phyloP scores from a whole-genome alignment of 1,139 yeast species.

The Debaryomyces subglobosus region DNA sequence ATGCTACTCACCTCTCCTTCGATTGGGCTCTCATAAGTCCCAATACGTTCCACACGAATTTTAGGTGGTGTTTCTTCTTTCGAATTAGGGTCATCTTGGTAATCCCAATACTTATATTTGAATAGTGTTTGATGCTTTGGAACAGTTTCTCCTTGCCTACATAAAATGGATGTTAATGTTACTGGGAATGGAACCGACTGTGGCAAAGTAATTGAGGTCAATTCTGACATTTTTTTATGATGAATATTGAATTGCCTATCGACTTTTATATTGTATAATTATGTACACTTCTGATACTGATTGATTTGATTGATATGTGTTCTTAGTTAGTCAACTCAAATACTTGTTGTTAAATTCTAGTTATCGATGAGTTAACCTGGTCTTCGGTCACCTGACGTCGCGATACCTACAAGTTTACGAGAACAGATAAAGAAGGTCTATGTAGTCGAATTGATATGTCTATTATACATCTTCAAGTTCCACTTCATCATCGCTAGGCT shows the following conservation, averaged over 20 bases:
- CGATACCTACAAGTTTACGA: constrained; percentile 3
- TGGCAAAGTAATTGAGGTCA: constrained; percentile 49
- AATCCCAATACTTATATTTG: constrained; percentile 70
- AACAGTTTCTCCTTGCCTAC: constrained; percentile 48
- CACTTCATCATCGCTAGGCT: neutral
- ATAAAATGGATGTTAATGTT: constrained; percentile 56
- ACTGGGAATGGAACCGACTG: constrained; percentile 69
- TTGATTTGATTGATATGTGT: neutral
- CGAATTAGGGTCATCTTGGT: constrained; percentile 59
- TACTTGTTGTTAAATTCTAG: constrained; percentile 1
- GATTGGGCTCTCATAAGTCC: constrained; percentile 81
- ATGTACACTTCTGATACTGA: neutral
- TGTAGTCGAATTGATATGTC: neutral
- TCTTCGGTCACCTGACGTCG: constrained; percentile 2
- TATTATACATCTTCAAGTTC: constrained; percentile 1
- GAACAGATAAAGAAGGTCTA: constrained; percentile 2
- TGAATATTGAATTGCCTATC: neutral
- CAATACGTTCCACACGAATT: constrained; percentile 60
- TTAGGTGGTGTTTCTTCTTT: constrained; percentile 47
- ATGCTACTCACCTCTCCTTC: constrained; percentile 66
- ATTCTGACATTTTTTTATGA: constrained; percentile 26
- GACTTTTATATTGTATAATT: neutral
- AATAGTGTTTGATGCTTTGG: constrained; percentile 58
- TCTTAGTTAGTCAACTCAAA: neutral
- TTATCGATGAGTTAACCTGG: constrained; percentile 3